Conservation (phyloP, 805 yeast species). For the Tetrapisispora iriomotensis region DNA sequence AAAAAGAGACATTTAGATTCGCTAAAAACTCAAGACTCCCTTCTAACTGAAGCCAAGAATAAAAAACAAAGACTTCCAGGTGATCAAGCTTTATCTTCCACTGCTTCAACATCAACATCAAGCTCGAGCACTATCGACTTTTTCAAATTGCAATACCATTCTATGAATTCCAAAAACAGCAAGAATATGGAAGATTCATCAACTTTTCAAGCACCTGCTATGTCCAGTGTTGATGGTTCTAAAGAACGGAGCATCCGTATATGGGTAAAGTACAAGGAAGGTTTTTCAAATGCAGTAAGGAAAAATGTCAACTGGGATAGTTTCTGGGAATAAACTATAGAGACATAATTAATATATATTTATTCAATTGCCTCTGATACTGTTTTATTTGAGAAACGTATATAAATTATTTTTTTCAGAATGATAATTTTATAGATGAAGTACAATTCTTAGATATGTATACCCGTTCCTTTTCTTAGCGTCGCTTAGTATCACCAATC, state of each 20-base stretch:
- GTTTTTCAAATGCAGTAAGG: constrained; percentile 84
- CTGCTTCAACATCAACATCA: constrained; percentile 6
- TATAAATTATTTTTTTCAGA: too few species aligned
- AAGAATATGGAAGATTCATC: not conserved
- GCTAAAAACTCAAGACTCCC: constrained; percentile 11
- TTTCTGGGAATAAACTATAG: constrained; percentile 32
- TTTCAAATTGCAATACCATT: constrained; percentile 37
- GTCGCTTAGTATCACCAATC: too few species aligned
- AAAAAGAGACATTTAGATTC: constrained; percentile 27
- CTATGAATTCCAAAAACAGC: constrained; percentile 4
- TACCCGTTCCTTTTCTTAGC: too few species aligned
- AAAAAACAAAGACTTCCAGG: constrained; percentile 8
- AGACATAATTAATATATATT: too few species aligned
- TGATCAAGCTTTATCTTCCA: not conserved
- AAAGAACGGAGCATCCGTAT: constrained; percentile 29
- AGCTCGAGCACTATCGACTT: constrained; percentile 25
- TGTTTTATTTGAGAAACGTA: too few species aligned
- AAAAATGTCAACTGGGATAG: constrained; percentile 72
- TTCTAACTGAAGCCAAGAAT: constrained; percentile 15
- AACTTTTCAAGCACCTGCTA: not conserved
- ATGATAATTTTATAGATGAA: too few species aligned
- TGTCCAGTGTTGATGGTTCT: not conserved
- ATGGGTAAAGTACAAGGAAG: constrained; percentile 91
- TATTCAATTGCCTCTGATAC: too few species aligned
- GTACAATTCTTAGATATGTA: too few species aligned